Percentiles rank a stretch among this genome's conserved stretches.
Evolutionary conservation across 106 monocot species (phyloP).

Genomic region (Allium fistulosum): DNA sequence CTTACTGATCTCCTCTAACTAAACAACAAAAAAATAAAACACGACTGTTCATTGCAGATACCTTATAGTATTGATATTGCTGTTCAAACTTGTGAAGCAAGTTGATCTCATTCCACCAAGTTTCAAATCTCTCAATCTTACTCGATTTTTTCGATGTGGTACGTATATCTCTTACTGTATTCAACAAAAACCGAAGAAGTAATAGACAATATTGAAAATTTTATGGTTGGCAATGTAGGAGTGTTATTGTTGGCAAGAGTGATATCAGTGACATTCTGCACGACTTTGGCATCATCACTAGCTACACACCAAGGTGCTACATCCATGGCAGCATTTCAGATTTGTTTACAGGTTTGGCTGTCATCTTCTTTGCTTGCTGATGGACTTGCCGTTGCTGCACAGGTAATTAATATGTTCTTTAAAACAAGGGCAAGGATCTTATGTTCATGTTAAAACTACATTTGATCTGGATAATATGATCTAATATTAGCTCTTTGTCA

Average conservation of each 20-base stretch:
- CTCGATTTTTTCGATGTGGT: slow-evolving; percentile 48
- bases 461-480: background rate
- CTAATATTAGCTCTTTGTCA: background rate
- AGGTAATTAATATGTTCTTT: slow-evolving; percentile 31
- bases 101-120: slow-evolving; percentile 63
- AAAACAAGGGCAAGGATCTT: background rate
- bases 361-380: slow-evolving; percentile 88
- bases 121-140: slow-evolving; percentile 55
- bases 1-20: background rate
- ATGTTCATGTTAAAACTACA: background rate
- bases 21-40: too few species aligned
- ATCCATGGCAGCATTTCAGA: slow-evolving; percentile 84
- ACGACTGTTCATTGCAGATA: slow-evolving; percentile 23
- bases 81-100: slow-evolving; percentile 39
- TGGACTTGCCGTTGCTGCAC: slow-evolving; percentile 92
- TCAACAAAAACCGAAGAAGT: background rate
- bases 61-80: slow-evolving; percentile 60
- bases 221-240: slow-evolving; percentile 23
- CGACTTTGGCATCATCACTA: slow-evolving; percentile 73
- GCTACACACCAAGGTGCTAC: slow-evolving; percentile 72
- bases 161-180: background rate
- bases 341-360: slow-evolving; percentile 84
- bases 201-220: background rate
- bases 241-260: slow-evolving; percentile 78
- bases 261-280: slow-evolving; percentile 81